Base-by-base conservation (phyloP, 306 rosid genomes). In the Cercis canadensis region DNA sequence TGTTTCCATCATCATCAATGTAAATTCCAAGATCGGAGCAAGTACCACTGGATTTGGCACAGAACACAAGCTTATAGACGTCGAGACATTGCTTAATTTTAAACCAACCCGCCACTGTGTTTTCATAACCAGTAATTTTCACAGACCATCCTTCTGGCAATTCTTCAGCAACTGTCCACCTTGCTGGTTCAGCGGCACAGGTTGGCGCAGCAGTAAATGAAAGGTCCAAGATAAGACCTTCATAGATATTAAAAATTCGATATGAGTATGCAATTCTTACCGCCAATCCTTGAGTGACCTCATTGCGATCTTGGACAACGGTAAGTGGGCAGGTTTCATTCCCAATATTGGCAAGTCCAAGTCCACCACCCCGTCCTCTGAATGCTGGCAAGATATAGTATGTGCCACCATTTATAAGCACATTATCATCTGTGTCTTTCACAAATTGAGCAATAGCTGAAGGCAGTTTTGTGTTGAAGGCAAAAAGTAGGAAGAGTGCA, bases 271-370 rank as follows among this genome's bases (percentile, higher is more conserved):
- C 44, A 14, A 63, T 7, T 43, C 3, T 8, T 7, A 14, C 8
- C 0, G 12, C 19, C 12, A 18, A 6, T 0, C 69, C 57, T 0
- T 65, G 10, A 11, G 0, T 1, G 57, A 47, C 4, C 19, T 65
- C 37, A 2, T 6, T 8, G 3, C 0, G 21, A 0, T 7, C 9
- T 10, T 46, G 70, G 9, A 15, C 70, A 9, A 65, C 33, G 4
- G 45, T 47, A 10, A 65, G 70, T 8, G 70, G 70, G 1, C 70
- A 65, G 1, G 70, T n/a, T 32, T 65, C 57, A 7, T 47, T 47
- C 3, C 45, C 43, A 0, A 31, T 47, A 3, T 5, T 2, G 45
- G 57, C 32, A 9, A 16, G 31, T 14, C 5, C 45, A 0, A 65
- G 0, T 2, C 70, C 70, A 7, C 61, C 61, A 12, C 61, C 61